phyloP scores from a whole-genome alignment of 2,329 filamentous ascomycete genomes.

The Verticillium klebahnii region DNA sequence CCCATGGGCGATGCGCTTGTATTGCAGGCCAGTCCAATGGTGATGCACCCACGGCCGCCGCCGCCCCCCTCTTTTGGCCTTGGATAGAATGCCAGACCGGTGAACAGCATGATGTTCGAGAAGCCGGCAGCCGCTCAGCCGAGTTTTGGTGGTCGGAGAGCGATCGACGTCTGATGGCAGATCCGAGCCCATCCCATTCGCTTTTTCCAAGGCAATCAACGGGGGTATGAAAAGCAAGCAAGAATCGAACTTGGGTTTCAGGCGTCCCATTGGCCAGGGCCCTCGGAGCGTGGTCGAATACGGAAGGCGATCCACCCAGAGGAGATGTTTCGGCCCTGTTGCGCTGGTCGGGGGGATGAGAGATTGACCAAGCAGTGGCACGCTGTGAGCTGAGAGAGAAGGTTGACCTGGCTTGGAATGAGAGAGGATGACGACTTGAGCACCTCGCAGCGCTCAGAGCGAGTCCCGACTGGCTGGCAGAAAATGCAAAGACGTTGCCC shows the following conservation, averaged over 20 bases:
- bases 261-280: not conserved
- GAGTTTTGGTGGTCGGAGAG: too few species aligned
- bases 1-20: not conserved
- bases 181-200: too few species aligned
- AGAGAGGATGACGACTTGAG: not conserved
- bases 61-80: too few species aligned
- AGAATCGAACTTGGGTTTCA: not conserved
- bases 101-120: too few species aligned
- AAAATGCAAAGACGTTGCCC: not conserved
- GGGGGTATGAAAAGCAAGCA: not conserved
- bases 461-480: not conserved
- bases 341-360: not conserved
- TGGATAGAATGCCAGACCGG: too few species aligned
- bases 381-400: not conserved
- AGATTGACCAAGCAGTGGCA: too few species aligned
- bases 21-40: too few species aligned
- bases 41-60: too few species aligned
- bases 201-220: not conserved
- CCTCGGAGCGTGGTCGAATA: not conserved
- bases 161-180: too few species aligned
- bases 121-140: too few species aligned
- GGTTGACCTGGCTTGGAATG: not conserved
- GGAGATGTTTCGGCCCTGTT: not conserved
- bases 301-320: not conserved
- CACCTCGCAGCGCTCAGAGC: not conserved